phyloP scores from a whole-genome alignment of 2,329 filamentous ascomycete genomes.

The Nannizzia gypsea region DNA sequence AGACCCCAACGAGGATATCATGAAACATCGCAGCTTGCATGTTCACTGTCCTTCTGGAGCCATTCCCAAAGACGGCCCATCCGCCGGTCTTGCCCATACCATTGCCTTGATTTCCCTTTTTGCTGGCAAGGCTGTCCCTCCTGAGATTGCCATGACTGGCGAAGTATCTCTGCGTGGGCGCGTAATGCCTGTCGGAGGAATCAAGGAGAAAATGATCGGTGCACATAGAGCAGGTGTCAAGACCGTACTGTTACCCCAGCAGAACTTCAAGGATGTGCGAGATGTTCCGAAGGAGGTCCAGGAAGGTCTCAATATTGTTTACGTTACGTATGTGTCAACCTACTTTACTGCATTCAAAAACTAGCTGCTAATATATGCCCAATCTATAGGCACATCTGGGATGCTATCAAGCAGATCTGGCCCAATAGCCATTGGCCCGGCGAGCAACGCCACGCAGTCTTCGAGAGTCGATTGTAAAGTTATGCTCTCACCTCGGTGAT shows the following conservation, averaged over 20 bases:
- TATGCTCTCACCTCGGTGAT: background rate
- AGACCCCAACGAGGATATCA: slow-evolving; percentile 77
- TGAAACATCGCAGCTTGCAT: slow-evolving; percentile 88
- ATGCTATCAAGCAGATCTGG: slow-evolving; percentile 84
- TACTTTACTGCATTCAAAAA: slow-evolving; percentile 6
- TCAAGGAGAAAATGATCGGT: slow-evolving; percentile 97
- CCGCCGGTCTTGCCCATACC: slow-evolving; percentile 83
- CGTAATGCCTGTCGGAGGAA: slow-evolving; percentile 88
- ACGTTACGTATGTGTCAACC: slow-evolving; percentile 58
- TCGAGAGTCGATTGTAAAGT: slow-evolving; percentile 66
- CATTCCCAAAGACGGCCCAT: slow-evolving; percentile 81
- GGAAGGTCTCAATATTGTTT: slow-evolving; percentile 74
- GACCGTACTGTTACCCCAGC: slow-evolving; percentile 74
- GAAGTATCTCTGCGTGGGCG: slow-evolving; percentile 71
- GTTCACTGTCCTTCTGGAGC: slow-evolving; percentile 92
- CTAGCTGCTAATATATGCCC: slow-evolving; percentile 12
- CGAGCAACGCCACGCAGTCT: slow-evolving; percentile 53
- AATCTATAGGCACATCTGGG: slow-evolving; percentile 68
- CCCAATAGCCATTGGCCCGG: slow-evolving; percentile 77
- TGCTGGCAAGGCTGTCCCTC: slow-evolving; percentile 70
- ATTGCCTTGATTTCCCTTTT: slow-evolving; percentile 88
- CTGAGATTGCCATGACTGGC: slow-evolving; percentile 88
- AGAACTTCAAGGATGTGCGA: slow-evolving; percentile 84
- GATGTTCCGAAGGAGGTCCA: slow-evolving; percentile 85
- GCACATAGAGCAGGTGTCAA: slow-evolving; percentile 88